These are phyloP conservation scores for Morella rubra DNA, from an alignment of 306 rosid species.

Conservation along the genomic window DNA sequence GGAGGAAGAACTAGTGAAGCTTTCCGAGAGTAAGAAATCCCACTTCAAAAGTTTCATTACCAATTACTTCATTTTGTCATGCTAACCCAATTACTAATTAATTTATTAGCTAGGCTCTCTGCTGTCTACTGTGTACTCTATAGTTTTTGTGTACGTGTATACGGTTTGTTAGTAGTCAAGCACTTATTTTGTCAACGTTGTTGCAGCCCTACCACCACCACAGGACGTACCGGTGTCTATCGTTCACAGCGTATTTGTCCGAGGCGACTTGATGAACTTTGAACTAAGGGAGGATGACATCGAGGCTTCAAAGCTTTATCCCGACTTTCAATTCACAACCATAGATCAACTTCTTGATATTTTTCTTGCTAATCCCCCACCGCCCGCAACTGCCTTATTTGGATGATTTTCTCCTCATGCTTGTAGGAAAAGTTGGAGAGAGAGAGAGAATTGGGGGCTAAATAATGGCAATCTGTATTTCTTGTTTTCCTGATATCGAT, in stretches of 20 bases:
- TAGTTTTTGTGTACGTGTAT: too few species aligned
- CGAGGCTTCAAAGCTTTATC: conserved; percentile 43
- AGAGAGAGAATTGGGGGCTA: too few species aligned
- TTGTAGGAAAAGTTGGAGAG: too few species aligned
- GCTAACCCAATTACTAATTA: too few species aligned
- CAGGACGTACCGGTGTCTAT: conserved; percentile 34
- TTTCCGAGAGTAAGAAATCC: conserved; percentile 30
- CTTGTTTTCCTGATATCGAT: too few species aligned
- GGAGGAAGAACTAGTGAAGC: conserved; percentile 30
- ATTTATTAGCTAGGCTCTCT: too few species aligned
- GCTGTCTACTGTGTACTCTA: too few species aligned
- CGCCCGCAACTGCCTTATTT: conserved; percentile 38
- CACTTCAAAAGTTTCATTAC: background rate
- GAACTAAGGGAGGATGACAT: conserved; percentile 31
- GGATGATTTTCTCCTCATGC: too few species aligned
- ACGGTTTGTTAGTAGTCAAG: too few species aligned
- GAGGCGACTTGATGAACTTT: conserved; percentile 32
- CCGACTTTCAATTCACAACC: conserved; percentile 28
- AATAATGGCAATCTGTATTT: too few species aligned
- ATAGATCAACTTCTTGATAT: conserved; percentile 41
- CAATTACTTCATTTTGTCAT: background rate
- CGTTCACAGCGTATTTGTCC: conserved; percentile 35
- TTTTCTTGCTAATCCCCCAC: conserved; percentile 37
- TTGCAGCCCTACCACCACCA: conserved; percentile 42
- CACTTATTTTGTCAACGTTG: background rate